Evolutionary conservation across 2,329 filamentous ascomycete genomes (phyloP), one percentile per base, ranked within the genome.

Genomic region (Sphaerostilbella broomeana): DNA sequence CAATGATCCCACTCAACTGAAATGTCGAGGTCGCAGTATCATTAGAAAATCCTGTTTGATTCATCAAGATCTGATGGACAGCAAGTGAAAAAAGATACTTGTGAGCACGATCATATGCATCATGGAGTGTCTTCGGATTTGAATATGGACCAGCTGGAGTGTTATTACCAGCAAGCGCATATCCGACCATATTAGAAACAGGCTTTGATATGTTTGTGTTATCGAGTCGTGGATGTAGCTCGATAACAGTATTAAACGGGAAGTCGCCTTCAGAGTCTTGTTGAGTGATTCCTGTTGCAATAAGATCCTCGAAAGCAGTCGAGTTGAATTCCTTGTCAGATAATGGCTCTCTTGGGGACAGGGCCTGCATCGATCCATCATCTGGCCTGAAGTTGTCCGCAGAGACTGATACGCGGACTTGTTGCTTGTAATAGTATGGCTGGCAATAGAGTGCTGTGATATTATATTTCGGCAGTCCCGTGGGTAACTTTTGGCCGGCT

Each of bases 381-480:
- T 47, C 3, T 0, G 57, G 59, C 1, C 39, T 36, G 0, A 45
- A 21, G 0, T 20, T 45, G 0, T 10, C 1, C 0, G 53, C 42
- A 2, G 41, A 35, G 0, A 43, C 22, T 1, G 15, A 9, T 7
- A 77, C 56, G 0, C 59, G 18, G 8, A 44, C 32, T 2, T 40
- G 7, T 10, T 44, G 42, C 11, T 40, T 35, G 7, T 40, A 44
- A 13, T 44, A 44, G 4, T 19, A 20, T 2, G 42, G 12, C 10
- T 44, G 17, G n/a, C 42, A 44, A 6, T 33, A 44, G 1, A 40
- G 3, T 5, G 42, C 42, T 1, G 27, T 68, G 0, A 68, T 65
- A 72, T 69, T 0, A 55, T 10, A 26, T 74, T 69, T n/a, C 61
- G 56, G 34, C 62, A 67, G 40, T n/a, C n/a, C n/a, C n/a, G n/a